Conservation (phyloP, 495 filamentous ascomycete genomes). For the Aspergillus nanangensis region DNA sequence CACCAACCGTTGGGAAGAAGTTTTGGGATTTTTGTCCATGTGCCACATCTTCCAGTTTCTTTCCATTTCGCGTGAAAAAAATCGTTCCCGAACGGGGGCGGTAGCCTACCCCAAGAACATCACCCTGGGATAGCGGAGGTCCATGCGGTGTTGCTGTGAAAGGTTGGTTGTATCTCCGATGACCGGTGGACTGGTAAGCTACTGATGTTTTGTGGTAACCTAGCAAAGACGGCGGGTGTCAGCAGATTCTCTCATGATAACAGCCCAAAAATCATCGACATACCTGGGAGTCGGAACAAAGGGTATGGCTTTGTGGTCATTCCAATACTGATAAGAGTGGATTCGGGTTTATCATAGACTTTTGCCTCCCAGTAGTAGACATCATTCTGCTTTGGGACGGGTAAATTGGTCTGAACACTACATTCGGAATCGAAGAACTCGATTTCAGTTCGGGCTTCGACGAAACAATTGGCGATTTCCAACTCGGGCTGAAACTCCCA, state of each 20-base stretch:
- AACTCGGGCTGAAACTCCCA: slow-evolving; percentile 99
- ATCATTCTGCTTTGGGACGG: slow-evolving; percentile 97
- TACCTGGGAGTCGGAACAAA: slow-evolving; percentile 89
- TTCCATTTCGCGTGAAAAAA: slow-evolving; percentile 97
- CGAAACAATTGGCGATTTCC: slow-evolving; percentile 98
- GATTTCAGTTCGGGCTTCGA: slow-evolving; percentile 92
- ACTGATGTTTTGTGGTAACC: slow-evolving; percentile 89
- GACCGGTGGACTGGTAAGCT: slow-evolving; percentile 82
- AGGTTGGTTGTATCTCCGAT: slow-evolving; percentile 86
- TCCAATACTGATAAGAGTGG: slow-evolving; percentile 78
- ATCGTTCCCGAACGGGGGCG: slow-evolving; percentile 89
- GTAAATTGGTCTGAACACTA: slow-evolving; percentile 94
- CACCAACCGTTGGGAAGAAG: slow-evolving; percentile 92
- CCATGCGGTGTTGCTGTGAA: slow-evolving; percentile 76
- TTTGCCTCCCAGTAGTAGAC: slow-evolving; percentile 99
- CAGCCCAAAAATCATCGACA: slow-evolving; percentile 6
- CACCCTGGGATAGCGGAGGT: slow-evolving; percentile 79
- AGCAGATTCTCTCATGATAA: slow-evolving; percentile 5
- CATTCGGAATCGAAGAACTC: slow-evolving; percentile 98
- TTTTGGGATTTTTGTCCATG: slow-evolving; percentile 93
- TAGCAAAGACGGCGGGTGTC: slow-evolving; percentile 28
- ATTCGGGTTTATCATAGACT: slow-evolving; percentile 94
- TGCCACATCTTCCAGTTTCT: slow-evolving; percentile 91
- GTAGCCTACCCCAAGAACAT: slow-evolving; percentile 95
- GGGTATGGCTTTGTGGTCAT: slow-evolving; percentile 97